These are phyloP conservation scores for Syncephalastrum racemosum DNA, from an alignment of 371 early-diverging fungal species.

Conservation along the genomic window DNA sequence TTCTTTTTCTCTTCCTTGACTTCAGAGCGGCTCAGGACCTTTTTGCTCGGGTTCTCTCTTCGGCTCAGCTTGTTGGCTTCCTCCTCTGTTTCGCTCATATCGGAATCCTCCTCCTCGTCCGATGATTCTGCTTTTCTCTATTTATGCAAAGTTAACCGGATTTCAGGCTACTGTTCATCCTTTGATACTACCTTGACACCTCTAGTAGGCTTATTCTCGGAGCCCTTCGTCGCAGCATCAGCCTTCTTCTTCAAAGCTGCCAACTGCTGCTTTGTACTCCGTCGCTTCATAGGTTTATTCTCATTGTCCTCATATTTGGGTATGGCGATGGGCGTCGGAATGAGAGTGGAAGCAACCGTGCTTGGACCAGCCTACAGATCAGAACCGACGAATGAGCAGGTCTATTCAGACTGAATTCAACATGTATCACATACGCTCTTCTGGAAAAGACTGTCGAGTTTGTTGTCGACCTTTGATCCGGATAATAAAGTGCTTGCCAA, in stretches of 20 bases:
- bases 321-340: background rate
- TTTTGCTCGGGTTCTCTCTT: background rate
- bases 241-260: constrained; percentile 8
- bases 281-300: background rate
- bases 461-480: constrained; percentile 1
- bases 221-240: background rate
- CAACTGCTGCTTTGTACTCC: constrained; percentile 3
- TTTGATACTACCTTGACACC: background rate
- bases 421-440: background rate
- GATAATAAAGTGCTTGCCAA: no score
- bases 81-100: background rate
- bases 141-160: background rate
- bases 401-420: no score
- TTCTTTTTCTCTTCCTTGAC: constrained; percentile 53
- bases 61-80: background rate
- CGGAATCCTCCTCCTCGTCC: constrained; percentile 4
- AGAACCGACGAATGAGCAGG: background rate
- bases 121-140: constrained; percentile 6
- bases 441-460: constrained; percentile 4
- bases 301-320: background rate
- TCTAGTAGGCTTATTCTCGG: background rate
- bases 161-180: no score
- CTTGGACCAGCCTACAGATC: constrained; percentile 4
- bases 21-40: constrained; percentile 6
- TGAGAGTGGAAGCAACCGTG: background rate